A percentile compares a stretch with the other conserved stretches of the same genome.
These are phyloP conservation scores for Boletellus ananas DNA, from an alignment of 768 basidiomycete genomes.

Conservation along the genomic window DNA sequence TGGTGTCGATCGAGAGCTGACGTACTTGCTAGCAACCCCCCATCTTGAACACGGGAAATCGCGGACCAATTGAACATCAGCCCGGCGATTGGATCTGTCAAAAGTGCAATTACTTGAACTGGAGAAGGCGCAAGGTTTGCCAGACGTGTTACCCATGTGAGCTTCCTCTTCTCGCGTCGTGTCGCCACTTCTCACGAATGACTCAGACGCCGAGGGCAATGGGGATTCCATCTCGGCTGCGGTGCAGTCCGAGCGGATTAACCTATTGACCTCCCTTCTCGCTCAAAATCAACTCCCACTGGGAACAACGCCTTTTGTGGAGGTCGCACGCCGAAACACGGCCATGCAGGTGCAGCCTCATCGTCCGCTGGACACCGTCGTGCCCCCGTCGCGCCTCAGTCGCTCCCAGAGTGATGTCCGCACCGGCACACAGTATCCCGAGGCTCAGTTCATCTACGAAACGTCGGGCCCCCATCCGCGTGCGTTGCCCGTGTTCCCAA, in stretches of 20 bases:
- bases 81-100: conserved; percentile 80
- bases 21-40: conserved; percentile 60
- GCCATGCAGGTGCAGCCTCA: conserved; percentile 44
- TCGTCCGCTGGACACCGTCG: conserved; percentile 36
- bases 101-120: conserved; percentile 85
- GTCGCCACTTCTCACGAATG: conserved; percentile 10
- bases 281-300: conserved; percentile 46
- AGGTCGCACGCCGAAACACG: conserved; percentile 40
- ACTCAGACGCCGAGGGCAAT: conserved; percentile 78
- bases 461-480: conserved; percentile 47
- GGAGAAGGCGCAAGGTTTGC: conserved; percentile 84
- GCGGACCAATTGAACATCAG: conserved; percentile 84
- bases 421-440: conserved; percentile 41
- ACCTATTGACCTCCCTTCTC: conserved; percentile 71
- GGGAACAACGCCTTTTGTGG: conserved; percentile 12
- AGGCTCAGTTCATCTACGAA: conserved; percentile 63
- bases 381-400: conserved; percentile 35
- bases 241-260: conserved; percentile 82
- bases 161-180: conserved; percentile 28
- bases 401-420: conserved; percentile 46
- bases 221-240: conserved; percentile 83
- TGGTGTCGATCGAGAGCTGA: background rate
- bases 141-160: conserved; percentile 83
- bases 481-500: conserved; percentile 38
- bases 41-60: conserved; percentile 85